Conservation (phyloP, 1,284 basidiomycete genomes). For the Fistulina hepatica region DNA sequence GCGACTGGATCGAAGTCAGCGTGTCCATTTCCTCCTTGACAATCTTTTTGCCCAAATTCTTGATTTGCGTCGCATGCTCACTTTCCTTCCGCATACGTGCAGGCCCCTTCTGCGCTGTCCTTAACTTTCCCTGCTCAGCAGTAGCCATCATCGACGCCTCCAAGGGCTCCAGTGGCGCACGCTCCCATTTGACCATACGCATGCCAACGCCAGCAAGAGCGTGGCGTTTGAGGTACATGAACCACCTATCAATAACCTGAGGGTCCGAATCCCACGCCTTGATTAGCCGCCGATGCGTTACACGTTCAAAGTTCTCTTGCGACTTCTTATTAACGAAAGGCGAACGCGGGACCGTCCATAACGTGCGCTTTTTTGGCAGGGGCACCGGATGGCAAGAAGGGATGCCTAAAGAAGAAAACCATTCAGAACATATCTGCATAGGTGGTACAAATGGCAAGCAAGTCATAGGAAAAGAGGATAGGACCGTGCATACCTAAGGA, state of each 20-base stretch:
- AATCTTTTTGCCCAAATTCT: conserved; percentile 35
- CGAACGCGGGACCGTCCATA: conserved; percentile 82
- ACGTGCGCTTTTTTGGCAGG: conserved; percentile 67
- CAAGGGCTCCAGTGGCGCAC: conserved; percentile 40
- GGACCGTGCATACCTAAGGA: no score
- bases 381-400: conserved; percentile 61
- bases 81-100: conserved; percentile 20
- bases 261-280: conserved; percentile 86
- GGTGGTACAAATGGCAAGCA: no score
- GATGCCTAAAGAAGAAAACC: no score
- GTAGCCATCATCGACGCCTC: neutral
- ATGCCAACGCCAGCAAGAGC: conserved; percentile 81
- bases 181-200: conserved; percentile 70
- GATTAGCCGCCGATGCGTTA: conserved; percentile 75
- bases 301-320: conserved; percentile 92
- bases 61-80: conserved; percentile 24
- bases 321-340: conserved; percentile 93
- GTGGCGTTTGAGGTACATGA: conserved; percentile 72
- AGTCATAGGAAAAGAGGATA: no score
- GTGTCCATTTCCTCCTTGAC: conserved; percentile 33
- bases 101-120: conserved; percentile 32
- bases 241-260: conserved; percentile 73
- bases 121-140: conserved; percentile 37
- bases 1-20: no score
- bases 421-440: no score